Evolutionary conservation across 2,329 filamentous ascomycete genomes (phyloP).

Genomic region (Aspergillus novoparasiticus): DNA sequence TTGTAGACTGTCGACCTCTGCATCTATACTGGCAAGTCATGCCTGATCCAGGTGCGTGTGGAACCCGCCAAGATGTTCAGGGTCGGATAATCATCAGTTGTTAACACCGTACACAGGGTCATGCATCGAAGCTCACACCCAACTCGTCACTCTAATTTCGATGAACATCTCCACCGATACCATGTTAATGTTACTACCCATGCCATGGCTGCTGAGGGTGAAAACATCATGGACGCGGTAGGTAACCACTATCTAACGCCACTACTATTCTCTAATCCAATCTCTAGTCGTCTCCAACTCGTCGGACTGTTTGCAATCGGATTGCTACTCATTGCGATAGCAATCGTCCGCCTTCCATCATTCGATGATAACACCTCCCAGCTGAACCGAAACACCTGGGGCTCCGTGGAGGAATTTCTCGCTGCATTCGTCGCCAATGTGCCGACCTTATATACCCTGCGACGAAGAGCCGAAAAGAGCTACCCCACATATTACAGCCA

Average conservation of each 20-base stretch:
- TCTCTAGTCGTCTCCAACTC: slow-evolving; percentile 9
- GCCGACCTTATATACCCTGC: slow-evolving; percentile 15
- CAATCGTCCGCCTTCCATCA: slow-evolving; percentile 11
- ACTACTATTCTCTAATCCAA: no score
- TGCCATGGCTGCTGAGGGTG: slow-evolving; percentile 14
- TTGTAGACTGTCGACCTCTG: slow-evolving; percentile 10
- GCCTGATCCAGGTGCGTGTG: slow-evolving; percentile 11
- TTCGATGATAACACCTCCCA: slow-evolving; percentile 2
- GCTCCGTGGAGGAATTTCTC: slow-evolving; percentile 10
- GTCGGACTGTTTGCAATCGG: slow-evolving; percentile 15
- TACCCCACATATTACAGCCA: neutral
- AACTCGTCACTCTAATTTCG: slow-evolving; percentile 5
- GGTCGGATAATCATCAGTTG: neutral
- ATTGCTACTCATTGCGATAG: slow-evolving; percentile 11
- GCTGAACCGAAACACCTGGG: slow-evolving; percentile 10
- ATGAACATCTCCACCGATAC: slow-evolving; percentile 14
- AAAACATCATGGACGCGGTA: slow-evolving; percentile 12
- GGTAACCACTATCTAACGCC: neutral
- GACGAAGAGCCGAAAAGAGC: neutral
- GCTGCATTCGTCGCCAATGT: slow-evolving; percentile 16
- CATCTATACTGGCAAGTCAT: slow-evolving; percentile 14
- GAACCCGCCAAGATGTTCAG: neutral
- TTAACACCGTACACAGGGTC: neutral
- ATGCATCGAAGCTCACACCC: slow-evolving; percentile 8
- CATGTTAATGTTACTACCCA: slow-evolving; percentile 15